phyloP scores from a whole-genome alignment of 208 protist genomes.

The Acanthamoeba healyi region DNA sequence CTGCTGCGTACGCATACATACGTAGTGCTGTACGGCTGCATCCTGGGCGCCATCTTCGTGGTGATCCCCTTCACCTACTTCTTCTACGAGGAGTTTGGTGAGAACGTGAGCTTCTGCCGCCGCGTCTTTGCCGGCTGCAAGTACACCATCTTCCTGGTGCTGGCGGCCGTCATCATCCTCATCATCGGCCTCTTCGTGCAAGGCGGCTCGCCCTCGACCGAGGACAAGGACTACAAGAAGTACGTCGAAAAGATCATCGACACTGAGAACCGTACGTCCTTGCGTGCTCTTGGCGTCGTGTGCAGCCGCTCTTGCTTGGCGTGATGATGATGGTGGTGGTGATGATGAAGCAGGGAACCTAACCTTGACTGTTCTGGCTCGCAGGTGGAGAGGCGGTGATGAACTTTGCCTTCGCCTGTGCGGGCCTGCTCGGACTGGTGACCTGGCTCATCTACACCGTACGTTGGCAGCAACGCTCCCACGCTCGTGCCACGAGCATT shows the following conservation, averaged over 20 bases:
- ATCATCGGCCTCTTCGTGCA: slow-evolving; percentile 70
- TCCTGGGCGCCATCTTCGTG: slow-evolving; percentile 66
- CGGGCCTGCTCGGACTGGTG: slow-evolving; percentile 30
- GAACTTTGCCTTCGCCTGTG: slow-evolving; percentile 72
- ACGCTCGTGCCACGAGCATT: not conserved
- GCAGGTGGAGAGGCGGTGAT: slow-evolving; percentile 61
- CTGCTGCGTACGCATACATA: not conserved
- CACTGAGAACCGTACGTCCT: slow-evolving; percentile 55
- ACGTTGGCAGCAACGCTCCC: not conserved
- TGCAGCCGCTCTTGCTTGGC: not conserved
- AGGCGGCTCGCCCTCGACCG: slow-evolving; percentile 31
- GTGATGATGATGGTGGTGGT: too few species aligned
- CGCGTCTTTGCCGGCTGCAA: slow-evolving; percentile 67
- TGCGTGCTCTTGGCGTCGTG: not conserved
- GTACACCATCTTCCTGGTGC: slow-evolving; percentile 68
- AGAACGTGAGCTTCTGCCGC: slow-evolving; percentile 57
- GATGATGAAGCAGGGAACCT: too few species aligned
- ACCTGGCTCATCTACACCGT: slow-evolving; percentile 72
- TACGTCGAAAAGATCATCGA: slow-evolving; percentile 69
- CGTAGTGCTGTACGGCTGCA: slow-evolving; percentile 65
- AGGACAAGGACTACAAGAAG: slow-evolving; percentile 76
- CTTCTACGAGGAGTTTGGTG: slow-evolving; percentile 72
- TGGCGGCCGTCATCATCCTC: slow-evolving; percentile 30
- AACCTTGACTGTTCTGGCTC: too few species aligned
- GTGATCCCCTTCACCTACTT: slow-evolving; percentile 73